These are phyloP conservation scores for Jackrogersella multiformis DNA, from an alignment of 495 filamentous ascomycete genomes.

Conservation along the genomic window DNA sequence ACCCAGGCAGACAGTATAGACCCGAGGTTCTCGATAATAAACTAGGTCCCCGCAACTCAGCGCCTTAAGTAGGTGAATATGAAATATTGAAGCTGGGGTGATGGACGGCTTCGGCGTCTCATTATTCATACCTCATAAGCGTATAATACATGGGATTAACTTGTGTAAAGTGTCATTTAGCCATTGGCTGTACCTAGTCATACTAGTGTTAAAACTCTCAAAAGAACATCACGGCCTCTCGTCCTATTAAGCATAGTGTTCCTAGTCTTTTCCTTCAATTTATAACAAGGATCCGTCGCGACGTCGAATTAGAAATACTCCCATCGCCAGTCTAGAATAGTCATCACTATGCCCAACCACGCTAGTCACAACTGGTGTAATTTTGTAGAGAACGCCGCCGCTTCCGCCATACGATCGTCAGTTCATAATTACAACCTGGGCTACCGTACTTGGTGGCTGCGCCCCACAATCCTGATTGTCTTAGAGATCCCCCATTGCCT, in stretches of 20 bases:
- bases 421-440: constrained; percentile 24
- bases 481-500: constrained; percentile 23
- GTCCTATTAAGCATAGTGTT: neutral
- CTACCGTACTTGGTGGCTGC: constrained; percentile 18
- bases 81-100: neutral
- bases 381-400: constrained; percentile 26
- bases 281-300: constrained; percentile 1
- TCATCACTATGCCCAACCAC: constrained; percentile 6
- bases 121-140: neutral
- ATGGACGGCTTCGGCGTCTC: neutral
- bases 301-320: constrained; percentile 10
- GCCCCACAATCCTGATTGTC: constrained; percentile 26
- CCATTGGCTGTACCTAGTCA: neutral
- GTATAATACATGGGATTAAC: neutral
- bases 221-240: neutral
- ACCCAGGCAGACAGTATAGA: too few species aligned
- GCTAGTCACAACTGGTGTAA: neutral
- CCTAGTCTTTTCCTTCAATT: neutral
- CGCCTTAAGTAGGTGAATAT: neutral
- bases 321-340: neutral
- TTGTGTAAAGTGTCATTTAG: constrained; percentile 4
- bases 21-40: neutral
- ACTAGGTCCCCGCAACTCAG: neutral
- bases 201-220: constrained; percentile 1
- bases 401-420: constrained; percentile 36